A percentile compares a stretch with the other conserved stretches of the same genome.
Conservation (phyloP, 2,329 filamentous ascomycete genomes). For the Stagonosporopsis vannaccii region DNA sequence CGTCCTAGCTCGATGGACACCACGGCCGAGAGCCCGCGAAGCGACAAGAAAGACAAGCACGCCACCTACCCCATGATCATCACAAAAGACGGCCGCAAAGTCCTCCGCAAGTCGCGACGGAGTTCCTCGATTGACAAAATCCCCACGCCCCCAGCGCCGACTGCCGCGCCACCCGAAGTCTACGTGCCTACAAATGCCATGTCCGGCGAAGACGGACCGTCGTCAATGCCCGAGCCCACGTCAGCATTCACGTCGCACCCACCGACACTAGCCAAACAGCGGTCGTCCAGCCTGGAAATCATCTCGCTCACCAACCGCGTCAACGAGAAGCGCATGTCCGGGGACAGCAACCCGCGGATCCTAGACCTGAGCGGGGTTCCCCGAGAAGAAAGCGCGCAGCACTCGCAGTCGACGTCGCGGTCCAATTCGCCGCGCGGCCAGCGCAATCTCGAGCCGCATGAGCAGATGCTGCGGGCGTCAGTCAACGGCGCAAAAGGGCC, state of each 20-base stretch:
- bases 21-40: neutral
- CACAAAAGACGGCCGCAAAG: constrained; percentile 17
- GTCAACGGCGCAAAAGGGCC: neutral
- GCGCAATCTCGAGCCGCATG: neutral
- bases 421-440: neutral
- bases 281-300: constrained; percentile 28
- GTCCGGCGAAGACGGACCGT: constrained; percentile 8
- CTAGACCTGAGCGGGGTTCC: constrained; percentile 22
- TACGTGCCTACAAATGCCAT: constrained; percentile 12
- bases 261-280: neutral
- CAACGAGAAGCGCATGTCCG: constrained; percentile 11
- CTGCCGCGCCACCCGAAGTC: neutral
- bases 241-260: constrained; percentile 1
- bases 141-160: neutral
- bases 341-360: constrained; percentile 16
- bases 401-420: neutral
- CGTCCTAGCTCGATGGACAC: constrained; percentile 1
- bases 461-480: neutral
- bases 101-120: constrained; percentile 1
- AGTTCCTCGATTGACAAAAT: neutral
- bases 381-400: neutral
- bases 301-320: constrained; percentile 20
- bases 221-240: constrained; percentile 14
- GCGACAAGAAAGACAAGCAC: constrained; percentile 4
- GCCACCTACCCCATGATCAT: constrained; percentile 8